A percentile compares a stretch with the other conserved stretches of the same genome.
Conservation (phyloP, 1,139 yeast genomes). For the Zhuliangozyma blackwelliae region DNA sequence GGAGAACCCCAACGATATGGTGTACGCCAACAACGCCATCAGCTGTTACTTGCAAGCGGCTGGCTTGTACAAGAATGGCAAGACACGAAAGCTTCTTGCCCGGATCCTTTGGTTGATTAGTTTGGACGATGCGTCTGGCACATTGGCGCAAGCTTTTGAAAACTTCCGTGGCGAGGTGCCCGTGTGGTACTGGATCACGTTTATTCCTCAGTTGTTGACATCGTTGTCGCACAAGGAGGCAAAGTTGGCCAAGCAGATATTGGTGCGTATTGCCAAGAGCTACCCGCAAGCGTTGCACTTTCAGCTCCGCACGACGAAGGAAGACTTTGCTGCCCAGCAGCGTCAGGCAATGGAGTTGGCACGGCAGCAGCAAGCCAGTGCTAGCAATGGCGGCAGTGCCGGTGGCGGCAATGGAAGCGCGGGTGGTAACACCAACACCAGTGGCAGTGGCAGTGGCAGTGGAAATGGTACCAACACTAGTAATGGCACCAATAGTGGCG, state of each 20-base stretch:
- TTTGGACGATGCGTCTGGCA: constrained; percentile 80
- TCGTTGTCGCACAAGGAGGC: constrained; percentile 92
- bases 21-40: constrained; percentile 88
- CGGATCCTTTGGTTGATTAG: constrained; percentile 92
- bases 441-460: not conserved
- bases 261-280: constrained; percentile 89
- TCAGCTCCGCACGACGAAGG: constrained; percentile 91
- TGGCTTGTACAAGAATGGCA: constrained; percentile 88
- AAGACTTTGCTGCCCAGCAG: constrained; percentile 85
- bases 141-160: constrained; percentile 83
- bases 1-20: constrained; percentile 78
- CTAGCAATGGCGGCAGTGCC: not conserved
- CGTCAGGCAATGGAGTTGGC: constrained; percentile 64
- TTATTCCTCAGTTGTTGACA: constrained; percentile 88
- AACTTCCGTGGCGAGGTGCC: constrained; percentile 95
- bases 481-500: not conserved
- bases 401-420: not conserved
- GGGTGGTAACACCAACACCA: constrained; percentile 4
- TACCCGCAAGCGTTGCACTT: constrained; percentile 97
- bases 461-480: not conserved
- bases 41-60: constrained; percentile 97
- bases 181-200: constrained; percentile 98
- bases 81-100: constrained; percentile 82
- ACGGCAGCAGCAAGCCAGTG: constrained; percentile 18
- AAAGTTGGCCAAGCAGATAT: constrained; percentile 75